Evolutionary conservation across 2,329 filamentous ascomycete species (phyloP), one percentile per base, ranked within the genome.

Genomic region (Botryotinia calthae): DNA sequence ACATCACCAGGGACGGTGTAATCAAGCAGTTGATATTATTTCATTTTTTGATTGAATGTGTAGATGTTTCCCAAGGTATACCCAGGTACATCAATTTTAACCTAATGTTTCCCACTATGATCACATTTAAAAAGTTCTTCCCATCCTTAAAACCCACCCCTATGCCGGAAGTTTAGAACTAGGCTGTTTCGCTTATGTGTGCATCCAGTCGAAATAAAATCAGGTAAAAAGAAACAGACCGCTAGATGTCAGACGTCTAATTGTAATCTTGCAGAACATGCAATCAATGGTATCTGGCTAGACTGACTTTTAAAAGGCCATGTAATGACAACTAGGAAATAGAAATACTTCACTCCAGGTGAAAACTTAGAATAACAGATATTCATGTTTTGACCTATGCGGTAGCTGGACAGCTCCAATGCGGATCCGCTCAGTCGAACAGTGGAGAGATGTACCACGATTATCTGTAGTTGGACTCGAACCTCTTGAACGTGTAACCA

Each of bases 401-500:
- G 31, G 40, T 51, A 51, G 58, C 14, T 64, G 58, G 18, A 51
- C 56, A 59, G 42, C 22, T 64, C 22, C n/a, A 64, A 44, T 46
- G 54, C 42, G 54, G 44, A 42, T 8, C 31, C n/a, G 22, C n/a
- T 40, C 34, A 40, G 63, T 40, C 22, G 46, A 64, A 44, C 46
- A 63, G 48, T 64, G 72, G 64, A 75, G 75, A 44, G 68, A 31
- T 28, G 20, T 14, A 68, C 3, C 34, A 46, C 48, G 22, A 25
- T 84, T 82, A 90, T 79, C 88, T 86, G 82, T 89, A 90, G 85
- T 90, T 90, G 83, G 89, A 90, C 82, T 91, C 89, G 79, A 99
- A 99, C 75, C 96, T 93, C 89, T 98, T 99, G 86, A 98, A 99
- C 14, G 96, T 97, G 83, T 97, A 97, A 51, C 94, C 94, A 79